Evolutionary conservation across 2,329 filamentous ascomycete species (phyloP), one percentile per base, ranked within the genome.

Genomic region (Fusarium oligoseptatum): DNA sequence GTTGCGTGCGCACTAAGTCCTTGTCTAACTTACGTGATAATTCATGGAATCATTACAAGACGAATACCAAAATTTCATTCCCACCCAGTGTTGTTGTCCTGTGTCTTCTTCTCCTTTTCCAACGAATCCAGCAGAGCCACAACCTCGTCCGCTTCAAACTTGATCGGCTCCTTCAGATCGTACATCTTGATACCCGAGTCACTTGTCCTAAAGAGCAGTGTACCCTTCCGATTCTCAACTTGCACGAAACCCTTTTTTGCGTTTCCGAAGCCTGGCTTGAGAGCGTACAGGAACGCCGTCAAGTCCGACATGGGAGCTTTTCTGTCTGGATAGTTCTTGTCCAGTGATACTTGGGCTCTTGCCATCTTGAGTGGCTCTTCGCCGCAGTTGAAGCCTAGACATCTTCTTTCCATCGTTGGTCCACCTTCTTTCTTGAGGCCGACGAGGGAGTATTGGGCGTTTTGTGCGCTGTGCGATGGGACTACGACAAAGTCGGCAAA

Each of bases 331-430:
- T 77, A 76, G 37, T 77, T 48, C 5, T 61, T 48, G 6, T 74
- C 66, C 1, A 77, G 27, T 8, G 77, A 75, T 10, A 72, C 69
- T 17, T 73, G 32, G 15, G 52, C 41, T 41, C 66, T 71, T 39
- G 73, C 77, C 22, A 77, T 76, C 17, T 66, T 71, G 6, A 67
- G 34, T 7, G 76, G 75, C 1, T 77, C 71, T 34, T 71, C 75
- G 14, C 67, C 73, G 29, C 75, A 77, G 73, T 78, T 78, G 60
- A 78, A 78, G 17, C 76, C 76, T 1, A 78, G 56, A 14, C 77
- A 67, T 27, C 75, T 58, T 15, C 67, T 76, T 50, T 73, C 76
- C 29, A 78, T 36, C 8, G 62, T 68, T 15, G 65, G 45, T 0
- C 73, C 73, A 41, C 76, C 75, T 6, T 67, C 22, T 6, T 66